Conservation (phyloP, 176 grass and related monocot genomes). For the Thinopyrum elongatum region DNA sequence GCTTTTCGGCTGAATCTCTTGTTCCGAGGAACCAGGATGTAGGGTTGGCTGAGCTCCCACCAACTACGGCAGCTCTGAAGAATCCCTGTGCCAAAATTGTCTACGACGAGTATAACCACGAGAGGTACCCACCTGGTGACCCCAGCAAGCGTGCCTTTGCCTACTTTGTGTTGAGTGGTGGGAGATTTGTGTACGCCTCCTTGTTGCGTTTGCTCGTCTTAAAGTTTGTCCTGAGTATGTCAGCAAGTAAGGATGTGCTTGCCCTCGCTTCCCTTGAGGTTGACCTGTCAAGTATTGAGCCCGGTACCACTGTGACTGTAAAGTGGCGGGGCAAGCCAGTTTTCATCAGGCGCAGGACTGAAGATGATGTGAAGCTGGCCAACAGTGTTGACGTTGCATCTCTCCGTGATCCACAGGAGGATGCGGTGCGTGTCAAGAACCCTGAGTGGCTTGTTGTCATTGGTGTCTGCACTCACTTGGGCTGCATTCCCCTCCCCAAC, state of each 20-base stretch:
- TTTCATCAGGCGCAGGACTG: constrained; percentile 86
- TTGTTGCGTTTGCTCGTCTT: constrained; percentile 72
- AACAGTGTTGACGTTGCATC: constrained; percentile 67
- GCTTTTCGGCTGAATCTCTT: constrained; percentile 73
- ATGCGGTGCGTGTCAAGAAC: constrained; percentile 75
- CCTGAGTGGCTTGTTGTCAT: constrained; percentile 88
- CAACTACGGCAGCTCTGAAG: constrained; percentile 69
- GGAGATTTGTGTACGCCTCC: constrained; percentile 85
- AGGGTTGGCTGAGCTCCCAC: constrained; percentile 46
- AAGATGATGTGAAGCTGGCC: constrained; percentile 80
- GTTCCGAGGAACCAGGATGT: constrained; percentile 62
- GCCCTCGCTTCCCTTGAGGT: constrained; percentile 80
- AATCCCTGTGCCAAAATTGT: constrained; percentile 73
- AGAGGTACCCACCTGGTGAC: constrained; percentile 74
- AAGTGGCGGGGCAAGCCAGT: constrained; percentile 97
- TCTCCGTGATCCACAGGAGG: constrained; percentile 72
- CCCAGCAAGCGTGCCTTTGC: constrained; percentile 88
- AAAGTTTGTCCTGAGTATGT: constrained; percentile 92
- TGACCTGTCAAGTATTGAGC: constrained; percentile 81
- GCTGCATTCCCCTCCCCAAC: constrained; percentile 88
- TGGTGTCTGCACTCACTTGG: constrained; percentile 85
- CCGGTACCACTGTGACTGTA: constrained; percentile 79
- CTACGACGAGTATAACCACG: constrained; percentile 73
- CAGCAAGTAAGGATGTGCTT: constrained; percentile 91
- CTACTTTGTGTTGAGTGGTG: constrained; percentile 90